Conservation (phyloP, 2,329 filamentous ascomycete genomes). For the Fusarium sp. region DNA sequence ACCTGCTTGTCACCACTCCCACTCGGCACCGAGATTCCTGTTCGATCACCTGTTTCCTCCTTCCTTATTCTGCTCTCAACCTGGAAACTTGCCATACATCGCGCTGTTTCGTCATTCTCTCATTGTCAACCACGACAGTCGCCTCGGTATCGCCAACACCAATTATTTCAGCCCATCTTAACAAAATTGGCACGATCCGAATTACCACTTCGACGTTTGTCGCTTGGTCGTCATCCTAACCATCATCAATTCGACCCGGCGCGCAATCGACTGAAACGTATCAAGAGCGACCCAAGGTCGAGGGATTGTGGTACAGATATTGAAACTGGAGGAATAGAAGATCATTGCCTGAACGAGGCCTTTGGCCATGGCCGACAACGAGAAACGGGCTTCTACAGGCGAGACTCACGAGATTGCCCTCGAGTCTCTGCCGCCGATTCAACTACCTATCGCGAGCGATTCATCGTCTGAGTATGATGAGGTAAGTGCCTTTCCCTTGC, state of each 20-base stretch:
- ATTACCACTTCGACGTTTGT: not conserved
- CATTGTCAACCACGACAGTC: slow-evolving; percentile 8
- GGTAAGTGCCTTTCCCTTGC: slow-evolving; percentile 30
- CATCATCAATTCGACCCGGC: slow-evolving; percentile 8
- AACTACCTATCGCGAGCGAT: slow-evolving; percentile 34
- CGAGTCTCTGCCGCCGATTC: slow-evolving; percentile 33
- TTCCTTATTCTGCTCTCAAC: slow-evolving; percentile 5
- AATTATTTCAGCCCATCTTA: not conserved
- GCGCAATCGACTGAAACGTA: slow-evolving; percentile 14
- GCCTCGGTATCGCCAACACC: slow-evolving; percentile 1
- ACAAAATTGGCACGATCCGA: slow-evolving; percentile 10
- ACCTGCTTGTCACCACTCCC: slow-evolving; percentile 23
- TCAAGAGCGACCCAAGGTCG: slow-evolving; percentile 23
- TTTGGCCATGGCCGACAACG: slow-evolving; percentile 50
- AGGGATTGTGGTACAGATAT: slow-evolving; percentile 11
- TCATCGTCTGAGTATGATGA: slow-evolving; percentile 47
- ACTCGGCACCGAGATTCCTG: slow-evolving; percentile 5
- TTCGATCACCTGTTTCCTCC: slow-evolving; percentile 22
- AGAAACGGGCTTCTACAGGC: slow-evolving; percentile 45
- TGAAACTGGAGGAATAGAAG: slow-evolving; percentile 42
- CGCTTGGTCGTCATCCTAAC: not conserved
- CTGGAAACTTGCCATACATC: slow-evolving; percentile 5
- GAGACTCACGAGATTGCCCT: slow-evolving; percentile 39
- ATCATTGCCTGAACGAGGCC: slow-evolving; percentile 38
- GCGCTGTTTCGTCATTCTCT: slow-evolving; percentile 11